phyloP scores from a whole-genome alignment of 805 yeast genomes.

The Kodamaea laetipori region DNA sequence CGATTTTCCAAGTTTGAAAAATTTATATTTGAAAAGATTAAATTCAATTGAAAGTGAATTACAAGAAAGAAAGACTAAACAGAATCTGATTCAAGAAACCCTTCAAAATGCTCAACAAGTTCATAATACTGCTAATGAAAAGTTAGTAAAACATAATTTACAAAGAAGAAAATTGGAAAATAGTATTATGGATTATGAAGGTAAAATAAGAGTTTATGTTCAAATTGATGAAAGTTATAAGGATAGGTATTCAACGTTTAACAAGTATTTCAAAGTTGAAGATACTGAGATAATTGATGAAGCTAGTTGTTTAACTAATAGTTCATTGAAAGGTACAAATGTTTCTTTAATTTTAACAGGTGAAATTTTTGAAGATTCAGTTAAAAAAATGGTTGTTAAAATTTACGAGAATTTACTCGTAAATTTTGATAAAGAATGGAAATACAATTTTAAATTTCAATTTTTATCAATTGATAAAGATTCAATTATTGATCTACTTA shows the following conservation, averaged over 20 bases:
- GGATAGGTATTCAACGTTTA: constrained; percentile 15
- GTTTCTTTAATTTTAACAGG: constrained; percentile 25
- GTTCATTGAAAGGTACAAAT: constrained; percentile 20
- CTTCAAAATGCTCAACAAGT: neutral
- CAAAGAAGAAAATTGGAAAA: constrained; percentile 49
- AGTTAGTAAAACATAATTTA: neutral
- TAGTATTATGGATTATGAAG: constrained; percentile 42
- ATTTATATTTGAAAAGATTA: constrained; percentile 23
- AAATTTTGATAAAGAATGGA: constrained; percentile 4
- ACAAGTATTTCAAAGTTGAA: constrained; percentile 21
- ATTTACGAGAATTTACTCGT: constrained; percentile 14
- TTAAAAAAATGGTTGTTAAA: constrained; percentile 11
- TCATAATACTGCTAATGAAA: neutral
- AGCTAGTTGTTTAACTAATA: constrained; percentile 23
- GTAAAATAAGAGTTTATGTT: constrained; percentile 28
- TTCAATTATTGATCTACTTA: constrained; percentile 6
- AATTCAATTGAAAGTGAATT: constrained; percentile 22
- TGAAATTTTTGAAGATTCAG: constrained; percentile 2
- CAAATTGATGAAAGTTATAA: neutral
- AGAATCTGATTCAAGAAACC: constrained; percentile 21
- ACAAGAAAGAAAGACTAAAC: constrained; percentile 18
- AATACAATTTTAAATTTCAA: constrained; percentile 7
- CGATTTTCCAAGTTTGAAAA: constrained; percentile 19
- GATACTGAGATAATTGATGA: constrained; percentile 27
- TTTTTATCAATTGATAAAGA: constrained; percentile 1